Evolutionary conservation across 371 early-diverging fungal genomes (phyloP).

Genomic region (Gilbertella persicaria): DNA sequence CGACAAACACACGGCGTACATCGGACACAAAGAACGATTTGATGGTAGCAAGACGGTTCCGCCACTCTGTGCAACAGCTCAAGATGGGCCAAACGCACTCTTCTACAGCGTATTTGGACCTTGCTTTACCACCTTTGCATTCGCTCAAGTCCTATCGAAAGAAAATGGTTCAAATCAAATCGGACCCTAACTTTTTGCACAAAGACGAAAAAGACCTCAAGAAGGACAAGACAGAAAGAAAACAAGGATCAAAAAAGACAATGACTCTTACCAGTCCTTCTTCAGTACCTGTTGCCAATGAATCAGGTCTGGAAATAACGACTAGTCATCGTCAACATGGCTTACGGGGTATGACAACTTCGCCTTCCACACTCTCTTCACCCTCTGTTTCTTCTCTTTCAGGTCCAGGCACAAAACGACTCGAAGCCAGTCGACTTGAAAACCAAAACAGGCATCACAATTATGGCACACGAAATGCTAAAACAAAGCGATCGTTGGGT

Average conservation of each 20-base stretch:
- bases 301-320: too few species aligned
- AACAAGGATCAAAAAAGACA: neutral
- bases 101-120: conserved; percentile 43
- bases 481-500: conserved; percentile 43
- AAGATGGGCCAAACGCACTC: conserved; percentile 25
- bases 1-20: conserved; percentile 7
- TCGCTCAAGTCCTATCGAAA: conserved; percentile 15
- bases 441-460: conserved; percentile 12
- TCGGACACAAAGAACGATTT: conserved; percentile 27
- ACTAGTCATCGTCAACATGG: too few species aligned
- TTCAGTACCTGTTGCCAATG: too few species aligned
- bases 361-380: neutral
- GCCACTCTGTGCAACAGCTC: conserved; percentile 19
- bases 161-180: conserved; percentile 24
- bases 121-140: conserved; percentile 33
- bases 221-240: neutral
- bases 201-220: neutral
- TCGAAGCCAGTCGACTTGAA: neutral
- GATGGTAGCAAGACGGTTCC: conserved; percentile 16
- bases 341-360: too few species aligned
- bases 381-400: neutral
- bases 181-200: conserved; percentile 11
- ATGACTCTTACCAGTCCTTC: neutral
- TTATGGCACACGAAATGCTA: conserved; percentile 18
- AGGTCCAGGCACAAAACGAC: neutral